These are phyloP conservation scores for Spongospora subterranea DNA, from an alignment of 208 protist species.

Conservation along the genomic window DNA sequence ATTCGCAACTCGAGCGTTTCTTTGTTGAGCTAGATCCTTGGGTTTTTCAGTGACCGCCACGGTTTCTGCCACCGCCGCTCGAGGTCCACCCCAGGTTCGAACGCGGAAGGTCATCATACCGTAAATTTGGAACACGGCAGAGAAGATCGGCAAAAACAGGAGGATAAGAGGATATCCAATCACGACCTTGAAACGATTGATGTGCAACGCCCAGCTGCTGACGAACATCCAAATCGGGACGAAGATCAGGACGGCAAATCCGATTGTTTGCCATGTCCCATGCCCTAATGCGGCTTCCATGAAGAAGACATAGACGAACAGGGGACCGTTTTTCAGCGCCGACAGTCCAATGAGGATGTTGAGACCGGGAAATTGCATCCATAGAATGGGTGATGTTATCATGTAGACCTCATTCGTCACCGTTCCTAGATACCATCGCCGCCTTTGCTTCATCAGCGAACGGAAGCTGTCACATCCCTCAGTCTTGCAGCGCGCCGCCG, in stretches of 20 bases:
- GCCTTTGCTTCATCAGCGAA: constrained; percentile 49
- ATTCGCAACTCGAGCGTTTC: not conserved
- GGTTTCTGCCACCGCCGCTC: not conserved
- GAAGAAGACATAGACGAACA: constrained; percentile 56
- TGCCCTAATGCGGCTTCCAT: constrained; percentile 28
- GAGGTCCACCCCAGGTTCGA: constrained; percentile 23
- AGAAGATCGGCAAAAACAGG: constrained; percentile 53
- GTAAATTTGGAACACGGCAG: constrained; percentile 35
- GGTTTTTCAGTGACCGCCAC: not conserved
- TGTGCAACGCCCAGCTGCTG: constrained; percentile 33
- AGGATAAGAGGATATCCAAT: constrained; percentile 20
- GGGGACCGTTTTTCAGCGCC: constrained; percentile 45
- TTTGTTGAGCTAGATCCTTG: not conserved
- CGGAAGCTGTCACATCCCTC: constrained; percentile 41
- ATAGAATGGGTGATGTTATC: constrained; percentile 32
- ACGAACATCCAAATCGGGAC: constrained; percentile 50
- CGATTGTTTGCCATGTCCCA: constrained; percentile 25
- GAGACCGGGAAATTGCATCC: constrained; percentile 45
- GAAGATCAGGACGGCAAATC: constrained; percentile 38
- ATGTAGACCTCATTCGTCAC: constrained; percentile 54
- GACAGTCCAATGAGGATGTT: constrained; percentile 42
- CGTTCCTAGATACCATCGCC: constrained; percentile 45
- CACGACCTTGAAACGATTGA: constrained; percentile 46
- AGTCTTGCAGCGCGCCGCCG: constrained; percentile 46
- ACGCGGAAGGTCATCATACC: constrained; percentile 30